Conservation (phyloP, 2,329 filamentous ascomycete genomes). For the Colletotrichum lentis region DNA sequence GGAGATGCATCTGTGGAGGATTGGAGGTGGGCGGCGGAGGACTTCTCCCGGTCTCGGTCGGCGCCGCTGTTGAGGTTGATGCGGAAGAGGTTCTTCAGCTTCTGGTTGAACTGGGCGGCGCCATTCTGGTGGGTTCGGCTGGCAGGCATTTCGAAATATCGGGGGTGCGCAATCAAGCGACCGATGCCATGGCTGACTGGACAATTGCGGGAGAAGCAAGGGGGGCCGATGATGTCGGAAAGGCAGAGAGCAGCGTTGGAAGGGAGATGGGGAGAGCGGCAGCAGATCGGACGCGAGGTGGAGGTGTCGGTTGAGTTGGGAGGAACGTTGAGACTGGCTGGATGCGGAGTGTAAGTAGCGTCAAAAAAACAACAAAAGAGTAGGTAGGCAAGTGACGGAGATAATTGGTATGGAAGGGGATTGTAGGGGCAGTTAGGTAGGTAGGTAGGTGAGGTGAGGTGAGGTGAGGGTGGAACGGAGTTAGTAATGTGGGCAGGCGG, state of each 20-base stretch:
- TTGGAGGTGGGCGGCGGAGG: conserved; percentile 48
- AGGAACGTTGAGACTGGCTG: conserved; percentile 21
- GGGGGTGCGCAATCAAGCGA: conserved; percentile 41
- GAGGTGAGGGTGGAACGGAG: conserved; percentile 27
- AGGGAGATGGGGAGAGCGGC: conserved; percentile 21
- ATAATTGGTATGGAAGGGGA: conserved; percentile 9
- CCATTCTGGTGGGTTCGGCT: conserved; percentile 60
- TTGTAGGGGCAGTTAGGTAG: conserved; percentile 8
- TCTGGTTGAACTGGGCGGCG: conserved; percentile 70
- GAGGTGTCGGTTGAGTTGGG: conserved; percentile 16
- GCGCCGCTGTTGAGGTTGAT: conserved; percentile 62
- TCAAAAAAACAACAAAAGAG: conserved; percentile 5
- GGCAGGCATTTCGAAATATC: conserved; percentile 55
- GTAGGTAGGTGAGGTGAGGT: conserved; percentile 15
- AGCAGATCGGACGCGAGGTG: conserved; percentile 16
- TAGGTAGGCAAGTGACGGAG: conserved; percentile 6
- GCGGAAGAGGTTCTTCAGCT: conserved; percentile 75
- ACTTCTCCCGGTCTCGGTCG: conserved; percentile 45
- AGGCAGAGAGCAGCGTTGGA: conserved; percentile 15
- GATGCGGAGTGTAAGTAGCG: conserved; percentile 18
- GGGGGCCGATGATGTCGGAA: conserved; percentile 31
- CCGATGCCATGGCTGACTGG: conserved; percentile 50
- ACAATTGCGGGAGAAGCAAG: conserved; percentile 32
- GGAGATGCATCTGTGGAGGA: conserved; percentile 54
- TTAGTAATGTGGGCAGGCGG: conserved; percentile 37